These are phyloP conservation scores for Pythium dissotocum DNA, from an alignment of 352 stramenopile species.

Conservation along the genomic window DNA sequence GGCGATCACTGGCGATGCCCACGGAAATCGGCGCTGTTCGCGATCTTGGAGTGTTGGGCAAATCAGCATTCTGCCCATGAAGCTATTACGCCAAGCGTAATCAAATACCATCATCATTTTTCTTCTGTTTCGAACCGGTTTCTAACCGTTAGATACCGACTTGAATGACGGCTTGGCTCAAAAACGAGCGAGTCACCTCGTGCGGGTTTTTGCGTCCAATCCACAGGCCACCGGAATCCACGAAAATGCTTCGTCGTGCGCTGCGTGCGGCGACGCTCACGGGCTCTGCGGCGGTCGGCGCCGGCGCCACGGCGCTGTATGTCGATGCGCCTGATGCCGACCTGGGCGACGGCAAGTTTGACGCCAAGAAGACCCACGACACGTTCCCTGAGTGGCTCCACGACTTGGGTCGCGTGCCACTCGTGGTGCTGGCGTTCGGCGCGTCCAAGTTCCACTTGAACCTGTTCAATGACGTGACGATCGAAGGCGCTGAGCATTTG, in stretches of 20 bases:
- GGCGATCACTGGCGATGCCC: not conserved
- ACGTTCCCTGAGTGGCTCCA: not conserved
- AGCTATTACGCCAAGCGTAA: not conserved
- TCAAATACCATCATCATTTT: not conserved
- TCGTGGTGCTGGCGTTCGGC: not conserved
- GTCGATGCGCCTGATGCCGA: not conserved
- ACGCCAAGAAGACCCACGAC: not conserved
- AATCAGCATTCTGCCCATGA: too few relatives aligned
- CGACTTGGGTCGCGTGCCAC: not conserved
- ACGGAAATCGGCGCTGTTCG: not conserved
- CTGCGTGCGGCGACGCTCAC: not conserved
- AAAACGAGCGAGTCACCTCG: not conserved
- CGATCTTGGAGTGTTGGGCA: not conserved
- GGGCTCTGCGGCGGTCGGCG: not conserved
- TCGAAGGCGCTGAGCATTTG: not conserved
- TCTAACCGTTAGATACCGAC: not conserved
- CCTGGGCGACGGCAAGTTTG: not conserved
- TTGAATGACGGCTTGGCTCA: not conserved
- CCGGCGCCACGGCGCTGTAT: not conserved
- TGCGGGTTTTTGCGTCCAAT: not conserved
- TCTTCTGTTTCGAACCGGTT: not conserved
- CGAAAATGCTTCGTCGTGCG: not conserved
- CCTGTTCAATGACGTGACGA: conserved; percentile 1
- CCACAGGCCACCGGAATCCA: conserved; percentile 1
- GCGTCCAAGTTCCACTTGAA: conserved; percentile 1